These are phyloP conservation scores for Luvunga scandens DNA, from an alignment of 345 rosid genomes.

Conservation along the genomic window DNA sequence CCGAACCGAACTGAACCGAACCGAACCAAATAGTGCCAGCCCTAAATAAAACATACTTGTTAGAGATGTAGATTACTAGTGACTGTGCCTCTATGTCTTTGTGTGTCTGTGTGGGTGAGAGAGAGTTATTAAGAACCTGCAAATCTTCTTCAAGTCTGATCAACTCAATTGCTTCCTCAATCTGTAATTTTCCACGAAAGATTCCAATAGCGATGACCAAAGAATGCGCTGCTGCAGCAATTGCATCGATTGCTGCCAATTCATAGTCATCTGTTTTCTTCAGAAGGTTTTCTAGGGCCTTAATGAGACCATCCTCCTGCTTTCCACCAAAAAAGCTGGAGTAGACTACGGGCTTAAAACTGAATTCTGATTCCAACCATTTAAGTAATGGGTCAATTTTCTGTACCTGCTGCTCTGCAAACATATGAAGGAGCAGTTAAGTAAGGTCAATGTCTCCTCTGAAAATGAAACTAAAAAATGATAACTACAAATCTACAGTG, in stretches of 20 bases:
- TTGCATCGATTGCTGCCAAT: constrained; percentile 87
- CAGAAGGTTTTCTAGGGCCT: constrained; percentile 58
- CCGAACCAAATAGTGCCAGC: too few species aligned
- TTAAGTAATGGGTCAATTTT: constrained; percentile 80
- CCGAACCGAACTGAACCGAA: too few species aligned
- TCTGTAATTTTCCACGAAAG: constrained; percentile 64
- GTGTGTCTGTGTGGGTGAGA: not conserved
- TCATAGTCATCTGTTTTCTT: constrained; percentile 71
- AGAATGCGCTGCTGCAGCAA: constrained; percentile 85
- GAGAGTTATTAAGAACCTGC: constrained; percentile 50
- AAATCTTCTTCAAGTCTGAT: constrained; percentile 94
- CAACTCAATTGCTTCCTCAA: constrained; percentile 84
- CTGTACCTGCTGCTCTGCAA: constrained; percentile 71
- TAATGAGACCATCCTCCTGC: constrained; percentile 77
- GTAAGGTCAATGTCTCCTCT: not conserved
- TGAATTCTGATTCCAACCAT: constrained; percentile 85
- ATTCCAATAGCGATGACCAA: constrained; percentile 67
- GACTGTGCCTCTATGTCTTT: not conserved
- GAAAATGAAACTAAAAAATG: not conserved
- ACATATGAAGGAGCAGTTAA: not conserved
- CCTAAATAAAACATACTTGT: not conserved
- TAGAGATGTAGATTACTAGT: not conserved
- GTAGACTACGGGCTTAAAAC: constrained; percentile 71
- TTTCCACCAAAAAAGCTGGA: constrained; percentile 80
- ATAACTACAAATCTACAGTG: not conserved